Percentiles rank a stretch among this genome's conserved stretches.
Conservation (phyloP, 2,329 filamentous ascomycete genomes). For the Colletotrichum lupini region DNA sequence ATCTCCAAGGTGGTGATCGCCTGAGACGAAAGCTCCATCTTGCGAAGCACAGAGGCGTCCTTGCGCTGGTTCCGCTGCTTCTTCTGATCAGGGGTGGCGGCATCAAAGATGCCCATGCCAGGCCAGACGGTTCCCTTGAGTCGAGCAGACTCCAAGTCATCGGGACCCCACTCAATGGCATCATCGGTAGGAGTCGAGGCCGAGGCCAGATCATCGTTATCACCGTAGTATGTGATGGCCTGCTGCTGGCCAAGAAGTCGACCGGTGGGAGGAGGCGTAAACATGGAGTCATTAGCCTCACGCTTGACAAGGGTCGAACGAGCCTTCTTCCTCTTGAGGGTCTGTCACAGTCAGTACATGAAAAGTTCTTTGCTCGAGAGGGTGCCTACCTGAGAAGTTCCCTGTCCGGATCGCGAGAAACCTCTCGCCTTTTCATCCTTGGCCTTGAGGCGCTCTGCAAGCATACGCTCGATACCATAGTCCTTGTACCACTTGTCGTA, state of each 20-base stretch:
- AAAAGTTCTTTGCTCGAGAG: neutral
- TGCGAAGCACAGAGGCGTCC: constrained; percentile 74
- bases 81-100: constrained; percentile 78
- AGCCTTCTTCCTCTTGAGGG: constrained; percentile 27
- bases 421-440: constrained; percentile 79
- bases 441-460: constrained; percentile 80
- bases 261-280: constrained; percentile 14
- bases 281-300: constrained; percentile 4
- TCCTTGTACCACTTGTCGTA: constrained; percentile 84
- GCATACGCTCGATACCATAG: constrained; percentile 76
- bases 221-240: constrained; percentile 25
- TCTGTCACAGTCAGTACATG: neutral
- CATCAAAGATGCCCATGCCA: constrained; percentile 85
- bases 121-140: constrained; percentile 80
- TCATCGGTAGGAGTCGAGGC: neutral
- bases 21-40: constrained; percentile 73
- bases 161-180: constrained; percentile 2
- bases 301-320: neutral
- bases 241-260: constrained; percentile 16
- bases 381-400: neutral
- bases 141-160: constrained; percentile 18
- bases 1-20: constrained; percentile 73
- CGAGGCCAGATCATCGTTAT: neutral
- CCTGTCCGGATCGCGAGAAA: constrained; percentile 44
- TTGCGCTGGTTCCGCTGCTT: constrained; percentile 84